Evolutionary conservation across 805 yeast genomes (phyloP).

Genomic region (Saccharomyces mikatae): DNA sequence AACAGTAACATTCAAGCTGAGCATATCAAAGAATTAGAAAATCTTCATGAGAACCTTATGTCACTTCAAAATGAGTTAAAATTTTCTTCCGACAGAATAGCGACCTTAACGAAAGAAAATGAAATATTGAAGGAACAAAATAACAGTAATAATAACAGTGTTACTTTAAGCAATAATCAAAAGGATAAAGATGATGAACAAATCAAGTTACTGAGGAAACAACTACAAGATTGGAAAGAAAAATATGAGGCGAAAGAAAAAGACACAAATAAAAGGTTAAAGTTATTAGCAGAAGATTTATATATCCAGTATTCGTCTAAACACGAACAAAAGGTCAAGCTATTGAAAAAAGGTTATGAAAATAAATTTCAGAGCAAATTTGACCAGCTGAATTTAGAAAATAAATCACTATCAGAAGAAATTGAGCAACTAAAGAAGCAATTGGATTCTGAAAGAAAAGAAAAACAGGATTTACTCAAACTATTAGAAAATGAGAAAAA

Average conservation of each 20-base stretch:
- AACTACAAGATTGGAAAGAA: slow-evolving; percentile 25
- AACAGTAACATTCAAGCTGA: slow-evolving; percentile 27
- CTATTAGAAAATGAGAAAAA: slow-evolving; percentile 35
- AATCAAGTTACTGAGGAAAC: slow-evolving; percentile 13
- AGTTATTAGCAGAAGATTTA: slow-evolving; percentile 58
- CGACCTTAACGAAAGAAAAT: slow-evolving; percentile 23
- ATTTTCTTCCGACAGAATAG: slow-evolving; percentile 23
- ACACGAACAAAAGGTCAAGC: slow-evolving; percentile 63
- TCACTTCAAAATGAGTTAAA: slow-evolving; percentile 28
- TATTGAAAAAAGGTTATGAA: slow-evolving; percentile 52
- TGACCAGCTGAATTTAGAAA: slow-evolving; percentile 36
- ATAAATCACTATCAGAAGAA: slow-evolving; percentile 41
- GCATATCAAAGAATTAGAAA: slow-evolving; percentile 32
- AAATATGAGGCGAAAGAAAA: slow-evolving; percentile 36
- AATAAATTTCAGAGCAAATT: slow-evolving; percentile 42
- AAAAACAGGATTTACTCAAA: slow-evolving; percentile 48
- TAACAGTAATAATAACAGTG: slow-evolving; percentile 2
- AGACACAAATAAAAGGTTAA: slow-evolving; percentile 46
- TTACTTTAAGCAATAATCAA: slow-evolving; percentile 1
- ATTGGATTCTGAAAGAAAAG: slow-evolving; percentile 44
- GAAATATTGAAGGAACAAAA: slow-evolving; percentile 20
- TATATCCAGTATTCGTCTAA: slow-evolving; percentile 69
- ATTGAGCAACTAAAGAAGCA: slow-evolving; percentile 43
- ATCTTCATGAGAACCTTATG: slow-evolving; percentile 30
- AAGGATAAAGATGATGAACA: slow-evolving; percentile 7